Evolutionary conservation across 805 yeast species (phyloP), one percentile per base, ranked within the genome.

Genomic region (Ogataea methylovora): DNA sequence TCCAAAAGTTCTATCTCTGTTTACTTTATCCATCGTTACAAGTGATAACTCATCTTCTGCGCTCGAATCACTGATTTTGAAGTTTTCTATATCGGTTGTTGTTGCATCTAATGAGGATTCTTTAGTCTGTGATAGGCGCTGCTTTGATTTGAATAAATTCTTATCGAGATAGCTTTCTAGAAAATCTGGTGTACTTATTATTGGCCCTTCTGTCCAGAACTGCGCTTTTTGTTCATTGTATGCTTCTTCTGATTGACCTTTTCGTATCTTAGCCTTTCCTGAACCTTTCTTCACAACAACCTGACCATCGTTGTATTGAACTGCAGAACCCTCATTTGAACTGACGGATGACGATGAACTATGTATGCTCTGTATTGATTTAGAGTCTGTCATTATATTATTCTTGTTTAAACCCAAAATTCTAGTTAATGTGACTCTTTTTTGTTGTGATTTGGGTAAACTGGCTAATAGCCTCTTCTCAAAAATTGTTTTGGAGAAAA

Each of bases 191-290:
- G 69, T 68, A 35, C 75, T 73, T 14, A 71, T 46, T 1, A 62
- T 58, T 0, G 94, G 92, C 0, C 94, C 94, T 1, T 61, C 50
- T 0, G 44, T 31, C 41, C 55, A 56, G 48, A 75, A 85, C 46
- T 67, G 71, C 3, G 42, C 41, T 40, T 61, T 59, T 53, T 86
- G 90, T 8, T 39, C 48, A 23, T 50, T 57, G 43, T 60, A 86
- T 37, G 73, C 82, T 35, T 78, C 88, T 27, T 74, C 76, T 0
- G 80, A 49, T 50, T 86, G 96, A 0, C 77, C 79, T 46, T 82
- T 84, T 27, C 95, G 68, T 18, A 66, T 53, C 36, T 66, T 69
- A 4, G 53, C 49, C 36, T 65, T 59, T 0, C 77, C 77, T 1
- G 73, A 65, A 1, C 70, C 60, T 37, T 63, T 69, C 24, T 58